Evolutionary conservation across 2,329 filamentous ascomycete genomes (phyloP).

Genomic region (Cercospora sp.): DNA sequence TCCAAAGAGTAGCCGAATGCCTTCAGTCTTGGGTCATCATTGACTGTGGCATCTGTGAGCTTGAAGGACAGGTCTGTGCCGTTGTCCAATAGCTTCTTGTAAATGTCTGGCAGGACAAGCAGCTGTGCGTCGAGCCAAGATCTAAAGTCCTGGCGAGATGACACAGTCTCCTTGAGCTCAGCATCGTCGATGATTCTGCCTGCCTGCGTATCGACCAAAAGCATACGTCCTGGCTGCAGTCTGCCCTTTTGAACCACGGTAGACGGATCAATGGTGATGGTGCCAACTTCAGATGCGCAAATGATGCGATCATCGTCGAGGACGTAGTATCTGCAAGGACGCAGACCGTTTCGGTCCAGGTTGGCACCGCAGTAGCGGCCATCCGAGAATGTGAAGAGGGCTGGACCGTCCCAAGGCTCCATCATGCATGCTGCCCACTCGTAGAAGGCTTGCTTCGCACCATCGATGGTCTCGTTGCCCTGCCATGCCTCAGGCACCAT

Average conservation of each 20-base stretch:
- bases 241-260: conserved; percentile 88
- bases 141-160: conserved; percentile 84
- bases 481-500: conserved; percentile 99
- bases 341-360: conserved; percentile 89
- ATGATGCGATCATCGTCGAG: conserved; percentile 96
- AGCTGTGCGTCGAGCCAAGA: conserved; percentile 85
- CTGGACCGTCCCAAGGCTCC: conserved; percentile 98
- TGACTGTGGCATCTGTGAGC: conserved; percentile 68
- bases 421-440: conserved; percentile 98
- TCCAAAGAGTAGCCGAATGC: conserved; percentile 95
- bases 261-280: conserved; percentile 88
- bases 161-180: conserved; percentile 85
- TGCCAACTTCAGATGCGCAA: conserved; percentile 93
- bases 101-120: conserved; percentile 74
- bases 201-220: conserved; percentile 86
- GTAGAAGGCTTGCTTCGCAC: conserved; percentile 94
- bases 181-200: conserved; percentile 93
- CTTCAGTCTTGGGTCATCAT: conserved; percentile 79
- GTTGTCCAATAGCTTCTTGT: conserved; percentile 60
- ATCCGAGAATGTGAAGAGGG: conserved; percentile 95
- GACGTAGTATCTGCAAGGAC: conserved; percentile 95
- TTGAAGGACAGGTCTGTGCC: conserved; percentile 65
- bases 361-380: conserved; percentile 97
- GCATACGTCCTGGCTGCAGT: conserved; percentile 91
- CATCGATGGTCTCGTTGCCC: conserved; percentile 87